Conservation (phyloP, 1,139 yeast genomes). For the Pichia sp. region DNA sequence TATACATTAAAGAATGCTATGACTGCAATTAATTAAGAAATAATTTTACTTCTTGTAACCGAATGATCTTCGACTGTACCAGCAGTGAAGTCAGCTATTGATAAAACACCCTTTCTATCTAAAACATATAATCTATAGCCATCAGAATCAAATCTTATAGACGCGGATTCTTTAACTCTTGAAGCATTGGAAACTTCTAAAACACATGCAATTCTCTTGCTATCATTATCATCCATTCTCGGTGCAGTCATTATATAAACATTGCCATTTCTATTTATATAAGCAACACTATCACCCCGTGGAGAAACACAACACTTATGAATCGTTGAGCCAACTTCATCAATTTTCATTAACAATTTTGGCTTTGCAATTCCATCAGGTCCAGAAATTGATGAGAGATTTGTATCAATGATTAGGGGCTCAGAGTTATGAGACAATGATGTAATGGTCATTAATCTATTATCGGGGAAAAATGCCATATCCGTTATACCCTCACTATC, state of each 20-base stretch:
- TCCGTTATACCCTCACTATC: slow-evolving; percentile 89
- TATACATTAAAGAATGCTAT: neutral
- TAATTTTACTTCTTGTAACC: slow-evolving; percentile 66
- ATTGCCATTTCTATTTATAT: slow-evolving; percentile 69
- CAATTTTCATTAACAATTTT: slow-evolving; percentile 48
- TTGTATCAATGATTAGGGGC: slow-evolving; percentile 55
- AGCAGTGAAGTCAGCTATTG: slow-evolving; percentile 81
- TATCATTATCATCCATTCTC: slow-evolving; percentile 43
- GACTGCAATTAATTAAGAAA: slow-evolving; percentile 24
- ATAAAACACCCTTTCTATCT: slow-evolving; percentile 74
- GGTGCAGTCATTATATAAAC: slow-evolving; percentile 67
- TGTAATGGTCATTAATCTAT: slow-evolving; percentile 50
- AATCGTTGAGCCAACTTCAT: slow-evolving; percentile 76
- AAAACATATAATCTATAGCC: slow-evolving; percentile 73
- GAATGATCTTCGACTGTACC: slow-evolving; percentile 75
- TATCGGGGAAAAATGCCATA: slow-evolving; percentile 62
- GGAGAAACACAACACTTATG: slow-evolving; percentile 75
- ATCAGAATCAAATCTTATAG: slow-evolving; percentile 65
- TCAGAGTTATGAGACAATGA: slow-evolving; percentile 55
- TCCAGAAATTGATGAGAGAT: slow-evolving; percentile 36
- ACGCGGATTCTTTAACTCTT: slow-evolving; percentile 63
- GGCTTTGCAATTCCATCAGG: slow-evolving; percentile 46
- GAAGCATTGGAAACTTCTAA: slow-evolving; percentile 76
- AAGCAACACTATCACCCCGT: slow-evolving; percentile 78
- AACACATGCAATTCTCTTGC: slow-evolving; percentile 57